Base-by-base conservation (phyloP, 1,139 yeast species). In the Debaryomyces subglobosus region DNA sequence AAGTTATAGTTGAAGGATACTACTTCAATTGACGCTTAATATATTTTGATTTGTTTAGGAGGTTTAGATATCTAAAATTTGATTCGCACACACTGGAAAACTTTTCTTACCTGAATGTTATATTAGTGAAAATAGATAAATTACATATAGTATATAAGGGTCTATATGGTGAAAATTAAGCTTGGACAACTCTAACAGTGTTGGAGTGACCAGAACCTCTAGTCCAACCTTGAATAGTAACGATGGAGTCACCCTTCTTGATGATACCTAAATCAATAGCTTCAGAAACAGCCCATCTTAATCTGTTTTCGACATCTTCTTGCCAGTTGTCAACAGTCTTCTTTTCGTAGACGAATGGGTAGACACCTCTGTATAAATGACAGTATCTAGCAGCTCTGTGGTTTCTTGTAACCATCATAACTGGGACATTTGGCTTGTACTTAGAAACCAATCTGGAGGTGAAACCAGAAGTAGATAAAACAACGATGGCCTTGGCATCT, bases 151-250 rank as follows among this genome's bases (percentile, higher is more conserved):
- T 39, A 30, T 37, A 45, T 23, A 42, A 35, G 24, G 36, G 15
- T 24, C 21, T 40, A 40, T 27, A 34, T 16, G 21, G 29, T 34
- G n/a, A 25, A 40, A 16, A 30, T 62, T 74, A 76, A 60, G 81
- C 81, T 63, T 74, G 78, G 53, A 78, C 80, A 61, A 78, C 71
- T 82, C 98, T 94, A 74, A 94, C 84, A 58, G 99, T 94, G 87
- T 94, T 94, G 68, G 99, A 89, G 84, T 94, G 97, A 69, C 99
- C 99, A 58, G 92, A 82, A 77, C 99, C 99, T 72, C 95, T 89
- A 68, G 96, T 89, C 96, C 97, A 94, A 72, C 99, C 99, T 82
- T 94, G 99, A 69, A 94, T 88, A 67, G 96, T 89, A 61, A 94
- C 91, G 64, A 91, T 88, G 53, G 89, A 79, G 72, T 91, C 97